Base-by-base conservation (phyloP, 2,329 filamentous ascomycete species). In the Ascochyta pisi region DNA sequence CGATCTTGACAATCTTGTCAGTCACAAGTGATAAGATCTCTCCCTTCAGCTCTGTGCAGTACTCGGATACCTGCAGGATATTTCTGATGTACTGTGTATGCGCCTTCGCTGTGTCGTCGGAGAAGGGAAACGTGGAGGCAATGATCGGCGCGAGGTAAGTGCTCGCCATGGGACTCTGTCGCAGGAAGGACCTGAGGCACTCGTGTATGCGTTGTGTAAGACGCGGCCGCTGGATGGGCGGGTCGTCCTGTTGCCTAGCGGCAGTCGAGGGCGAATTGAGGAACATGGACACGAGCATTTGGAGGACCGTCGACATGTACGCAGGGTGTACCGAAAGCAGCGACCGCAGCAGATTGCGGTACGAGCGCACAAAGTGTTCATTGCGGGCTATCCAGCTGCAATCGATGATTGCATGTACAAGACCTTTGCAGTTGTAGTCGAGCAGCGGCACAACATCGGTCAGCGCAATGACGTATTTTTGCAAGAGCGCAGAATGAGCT, bases 21-120 rank as follows among this genome's bases (percentile, higher is more conserved):
- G 92, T 89, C 43, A 98, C 89, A 12, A 96, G 79, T 52, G 92
- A 88, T 61, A 96, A 83, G 23, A 98, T 87, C 58, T 96, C 90
- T 7, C 89, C 86, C 58, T 89, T 88, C 33, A 97, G 79, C 56
- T 90, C 88, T 0, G 91, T 88, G 1, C 89, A 86, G 70, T 96
- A 96, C 44, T 86, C 83, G 49, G 89, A 87, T 31, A 98, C 80
- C 55, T 83, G 85, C 24, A 98, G 80, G 9, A 98, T 80, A 71
- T 98, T 96, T 66, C 89, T 84, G 54, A 96, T 89, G 69, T 96
- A 99, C n/a, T 88, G 86, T 64, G 94, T 85, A 73, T 96, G 92
- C n/a, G 86, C 83, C 62, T 87, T 88, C 60, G 89, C 89, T 4
- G 88, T 86, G 49, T 96, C 91, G 60, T 88, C 88, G 45, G 89